phyloP scores from a whole-genome alignment of 2,329 filamentous ascomycete genomes.

The Talaromyces sp. region DNA sequence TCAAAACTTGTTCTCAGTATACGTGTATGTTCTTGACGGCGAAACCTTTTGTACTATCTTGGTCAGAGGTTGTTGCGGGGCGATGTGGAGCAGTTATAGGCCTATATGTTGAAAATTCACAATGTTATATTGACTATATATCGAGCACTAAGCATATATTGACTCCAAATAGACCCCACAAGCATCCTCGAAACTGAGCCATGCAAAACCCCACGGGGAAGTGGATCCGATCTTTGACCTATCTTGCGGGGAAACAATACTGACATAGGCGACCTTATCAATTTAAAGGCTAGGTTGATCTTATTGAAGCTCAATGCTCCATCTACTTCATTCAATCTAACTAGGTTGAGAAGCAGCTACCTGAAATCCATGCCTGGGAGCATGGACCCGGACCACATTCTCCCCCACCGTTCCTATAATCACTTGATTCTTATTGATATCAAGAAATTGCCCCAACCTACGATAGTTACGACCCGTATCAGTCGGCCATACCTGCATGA shows the following conservation, averaged over 20 bases:
- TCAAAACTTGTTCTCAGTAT: neutral
- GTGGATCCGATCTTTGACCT: neutral
- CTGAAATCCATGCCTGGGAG: neutral
- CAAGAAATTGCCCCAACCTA: neutral
- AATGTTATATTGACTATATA: too few relatives aligned
- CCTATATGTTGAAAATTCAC: neutral
- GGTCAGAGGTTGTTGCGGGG: neutral
- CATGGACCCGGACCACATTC: neutral
- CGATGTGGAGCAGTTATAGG: neutral
- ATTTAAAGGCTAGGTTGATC: neutral
- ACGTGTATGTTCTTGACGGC: neutral
- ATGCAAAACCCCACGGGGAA: neutral
- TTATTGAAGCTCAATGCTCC: neutral
- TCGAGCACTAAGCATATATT: too few relatives aligned
- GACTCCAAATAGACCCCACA: neutral
- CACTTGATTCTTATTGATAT: neutral
- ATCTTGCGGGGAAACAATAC: neutral
- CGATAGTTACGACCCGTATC: neutral
- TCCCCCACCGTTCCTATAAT: neutral
- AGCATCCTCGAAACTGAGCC: neutral
- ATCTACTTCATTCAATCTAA: neutral
- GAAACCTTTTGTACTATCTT: neutral
- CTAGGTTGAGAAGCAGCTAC: neutral
- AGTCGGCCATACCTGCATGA: neutral
- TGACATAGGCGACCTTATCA: neutral